Evolutionary conservation across 805 yeast species (phyloP), one percentile per base, ranked within the genome.

Genomic region (Maudiozyma serrabonitensis): DNA sequence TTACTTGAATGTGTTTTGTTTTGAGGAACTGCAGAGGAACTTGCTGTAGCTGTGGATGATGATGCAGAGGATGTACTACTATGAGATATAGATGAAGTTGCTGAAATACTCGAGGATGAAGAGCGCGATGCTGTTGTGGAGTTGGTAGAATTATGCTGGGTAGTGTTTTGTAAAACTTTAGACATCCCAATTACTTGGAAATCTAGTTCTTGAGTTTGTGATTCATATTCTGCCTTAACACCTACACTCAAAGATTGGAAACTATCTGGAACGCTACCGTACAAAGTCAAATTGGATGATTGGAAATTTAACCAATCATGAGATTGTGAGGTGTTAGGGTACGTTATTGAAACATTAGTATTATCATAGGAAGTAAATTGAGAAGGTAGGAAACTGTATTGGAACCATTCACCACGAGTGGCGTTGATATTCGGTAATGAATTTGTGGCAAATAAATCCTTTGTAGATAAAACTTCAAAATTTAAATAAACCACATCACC

Each of bases 291-390:
- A 60, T 84, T 87, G 11, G 74, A 54, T 43, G 68, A 56, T 63
- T 81, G 76, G 62, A 76, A 89, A 1, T 70, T 56, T 45, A 91
- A 70, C 98, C 98, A 91, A 46, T 65, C 62, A 21, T 73, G 69
- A 45, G 67, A 61, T 43, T 65, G 63, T 21, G 66, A 55, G 39
- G 63, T 56, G 50, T 67, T 66, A 16, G 62, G 47, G 55, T 69
- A 74, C 3, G 67, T 59, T 5, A 79, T 78, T 2, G 72, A 56
- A 6, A 85, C 66, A 21, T 69, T 64, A 1, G 89, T 79, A 16
- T 68, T 61, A 46, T 73, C 66, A 56, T 64, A 68, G 56, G 81
- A 76, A 2, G 84, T 76, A 61, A 86, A 82, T 55, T 74, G 75
- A 4, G 82, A 70, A 21, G 76, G 68, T 46, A 76, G 58, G 50